Percentiles rank a stretch among this genome's conserved stretches.
These are phyloP conservation scores for Amylostereum areolatum DNA, from an alignment of 1,284 basidiomycete species.

Conservation along the genomic window DNA sequence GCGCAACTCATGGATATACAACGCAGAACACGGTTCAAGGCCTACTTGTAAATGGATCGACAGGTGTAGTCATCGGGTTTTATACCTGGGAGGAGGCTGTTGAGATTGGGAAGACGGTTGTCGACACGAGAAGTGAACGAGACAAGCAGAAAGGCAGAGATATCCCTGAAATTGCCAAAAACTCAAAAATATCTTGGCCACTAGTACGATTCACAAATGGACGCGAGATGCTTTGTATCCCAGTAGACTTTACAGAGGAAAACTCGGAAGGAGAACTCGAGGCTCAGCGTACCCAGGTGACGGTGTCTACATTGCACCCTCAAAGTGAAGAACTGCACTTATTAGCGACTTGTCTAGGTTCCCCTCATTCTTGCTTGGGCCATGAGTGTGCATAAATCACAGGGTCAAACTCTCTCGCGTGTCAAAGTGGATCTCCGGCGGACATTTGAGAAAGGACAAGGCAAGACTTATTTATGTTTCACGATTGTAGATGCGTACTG, in stretches of 20 bases:
- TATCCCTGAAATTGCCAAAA: conserved; percentile 11
- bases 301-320: background rate
- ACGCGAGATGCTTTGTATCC: conserved; percentile 38
- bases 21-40: conserved; percentile 46
- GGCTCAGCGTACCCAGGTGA: conserved; percentile 48
- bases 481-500: background rate
- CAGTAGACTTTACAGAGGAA: conserved; percentile 52
- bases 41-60: conserved; percentile 82
- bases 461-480: conserved; percentile 22
- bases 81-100: conserved; percentile 12
- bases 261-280: conserved; percentile 47
- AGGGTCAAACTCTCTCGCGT: conserved; percentile 77
- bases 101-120: background rate
- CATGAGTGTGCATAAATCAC: conserved; percentile 81
- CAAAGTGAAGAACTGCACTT: too few species aligned
- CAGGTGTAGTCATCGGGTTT: conserved; percentile 81
- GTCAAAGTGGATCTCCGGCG: conserved; percentile 63
- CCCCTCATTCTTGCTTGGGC: conserved; percentile 81
- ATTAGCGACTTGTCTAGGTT: too few species aligned
- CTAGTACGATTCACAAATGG: conserved; percentile 49
- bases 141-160: conserved; percentile 18
- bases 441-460: conserved; percentile 81
- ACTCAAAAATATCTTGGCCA: conserved; percentile 36
- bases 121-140: background rate
- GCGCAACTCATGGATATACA: background rate